A percentile compares a stretch with the other conserved stretches of the same genome.
Evolutionary conservation across 2,329 filamentous ascomycete genomes (phyloP).

Genomic region (Trichoderma sp.): DNA sequence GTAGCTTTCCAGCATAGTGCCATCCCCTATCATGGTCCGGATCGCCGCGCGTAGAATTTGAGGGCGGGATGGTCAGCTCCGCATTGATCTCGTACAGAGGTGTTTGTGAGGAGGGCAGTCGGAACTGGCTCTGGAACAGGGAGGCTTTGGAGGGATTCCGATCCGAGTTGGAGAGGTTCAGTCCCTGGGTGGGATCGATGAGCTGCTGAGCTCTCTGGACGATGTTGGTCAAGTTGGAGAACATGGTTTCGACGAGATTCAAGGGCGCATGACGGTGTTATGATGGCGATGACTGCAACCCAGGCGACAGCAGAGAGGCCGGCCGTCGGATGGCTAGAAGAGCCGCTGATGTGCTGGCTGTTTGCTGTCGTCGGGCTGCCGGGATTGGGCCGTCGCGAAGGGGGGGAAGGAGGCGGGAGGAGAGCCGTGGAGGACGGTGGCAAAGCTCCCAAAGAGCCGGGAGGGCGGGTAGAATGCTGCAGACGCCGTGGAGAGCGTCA

Average conservation of each 20-base stretch:
- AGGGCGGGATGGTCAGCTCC: constrained; percentile 84
- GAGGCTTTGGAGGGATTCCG: constrained; percentile 86
- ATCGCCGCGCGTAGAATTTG: constrained; percentile 71
- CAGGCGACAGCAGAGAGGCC: constrained; percentile 27
- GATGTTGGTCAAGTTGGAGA: constrained; percentile 71
- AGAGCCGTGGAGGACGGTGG: not conserved
- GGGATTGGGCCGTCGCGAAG: constrained; percentile 20
- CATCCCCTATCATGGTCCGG: constrained; percentile 74
- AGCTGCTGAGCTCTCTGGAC: constrained; percentile 95
- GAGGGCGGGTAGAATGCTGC: not conserved
- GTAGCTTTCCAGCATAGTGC: constrained; percentile 89
- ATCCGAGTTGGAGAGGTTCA: constrained; percentile 73
- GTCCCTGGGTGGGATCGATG: constrained; percentile 84
- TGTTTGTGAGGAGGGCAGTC: constrained; percentile 87
- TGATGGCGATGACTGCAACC: constrained; percentile 18
- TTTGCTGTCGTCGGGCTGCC: constrained; percentile 25
- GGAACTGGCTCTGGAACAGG: constrained; percentile 95
- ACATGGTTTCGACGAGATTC: constrained; percentile 52
- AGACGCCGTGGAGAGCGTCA: not conserved
- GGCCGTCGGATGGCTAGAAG: constrained; percentile 13
- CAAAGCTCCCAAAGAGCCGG: not conserved
- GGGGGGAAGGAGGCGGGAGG: not conserved
- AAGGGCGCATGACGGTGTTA: constrained; percentile 46
- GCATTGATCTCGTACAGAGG: constrained; percentile 96
- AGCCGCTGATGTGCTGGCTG: not conserved